These are phyloP conservation scores for Tuber microsphaerosporum DNA, from an alignment of 495 filamentous ascomycete genomes.

Conservation along the genomic window DNA sequence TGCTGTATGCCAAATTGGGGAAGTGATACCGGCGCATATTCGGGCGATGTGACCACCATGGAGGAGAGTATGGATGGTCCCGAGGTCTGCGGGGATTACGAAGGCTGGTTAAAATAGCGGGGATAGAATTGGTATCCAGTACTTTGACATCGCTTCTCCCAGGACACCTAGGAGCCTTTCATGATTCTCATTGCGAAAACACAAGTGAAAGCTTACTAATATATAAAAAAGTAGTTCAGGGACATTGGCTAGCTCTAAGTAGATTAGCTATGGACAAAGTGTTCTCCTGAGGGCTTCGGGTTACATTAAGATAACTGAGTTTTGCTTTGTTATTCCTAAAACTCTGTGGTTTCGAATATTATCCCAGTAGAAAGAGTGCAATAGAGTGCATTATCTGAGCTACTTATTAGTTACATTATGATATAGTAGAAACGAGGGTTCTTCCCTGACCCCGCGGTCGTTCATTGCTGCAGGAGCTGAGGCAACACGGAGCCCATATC, in stretches of 20 bases:
- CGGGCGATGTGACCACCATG: neutral
- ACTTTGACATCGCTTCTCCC: neutral
- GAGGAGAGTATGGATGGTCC: neutral
- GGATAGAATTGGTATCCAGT: neutral
- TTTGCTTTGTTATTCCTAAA: neutral
- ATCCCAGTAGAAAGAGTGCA: neutral
- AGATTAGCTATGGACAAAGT: neutral
- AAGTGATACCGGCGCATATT: neutral
- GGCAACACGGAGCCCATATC: neutral
- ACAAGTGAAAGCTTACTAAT: neutral
- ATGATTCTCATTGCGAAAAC: neutral
- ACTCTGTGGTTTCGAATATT: neutral
- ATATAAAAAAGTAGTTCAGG: neutral
- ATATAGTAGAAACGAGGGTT: neutral
- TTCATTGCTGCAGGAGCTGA: neutral
- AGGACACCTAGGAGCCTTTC: neutral
- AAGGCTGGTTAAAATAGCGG: neutral
- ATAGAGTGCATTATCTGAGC: neutral
- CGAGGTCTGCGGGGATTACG: neutral
- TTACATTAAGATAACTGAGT: neutral
- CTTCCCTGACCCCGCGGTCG: neutral
- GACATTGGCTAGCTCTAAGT: neutral
- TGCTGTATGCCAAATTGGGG: neutral
- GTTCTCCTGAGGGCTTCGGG: neutral
- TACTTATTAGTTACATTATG: neutral